Percentiles rank a stretch among this genome's conserved stretches.
Evolutionary conservation across 2,329 filamentous ascomycete species (phyloP).

Genomic region (Trichoderma pleuroti): DNA sequence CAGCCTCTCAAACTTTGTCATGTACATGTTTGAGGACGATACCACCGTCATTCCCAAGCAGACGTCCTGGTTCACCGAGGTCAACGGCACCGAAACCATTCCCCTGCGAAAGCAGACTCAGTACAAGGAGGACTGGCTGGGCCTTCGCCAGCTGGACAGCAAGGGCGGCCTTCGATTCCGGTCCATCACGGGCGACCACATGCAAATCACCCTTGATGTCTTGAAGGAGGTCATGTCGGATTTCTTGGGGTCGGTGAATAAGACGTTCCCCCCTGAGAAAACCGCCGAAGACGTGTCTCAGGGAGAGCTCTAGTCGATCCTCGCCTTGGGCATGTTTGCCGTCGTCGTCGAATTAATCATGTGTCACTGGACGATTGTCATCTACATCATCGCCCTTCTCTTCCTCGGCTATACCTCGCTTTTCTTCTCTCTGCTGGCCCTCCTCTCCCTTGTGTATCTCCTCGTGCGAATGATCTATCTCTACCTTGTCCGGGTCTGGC

Average conservation of each 20-base stretch:
- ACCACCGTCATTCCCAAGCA: conserved; percentile 84
- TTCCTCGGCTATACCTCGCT: not conserved
- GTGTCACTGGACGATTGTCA: too few species aligned
- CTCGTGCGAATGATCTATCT: not conserved
- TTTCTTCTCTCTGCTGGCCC: not conserved
- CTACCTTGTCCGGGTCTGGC: not conserved
- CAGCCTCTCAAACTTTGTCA: conserved; percentile 70
- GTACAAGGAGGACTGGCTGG: conserved; percentile 92
- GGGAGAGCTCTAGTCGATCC: conserved; percentile 36
- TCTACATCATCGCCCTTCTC: not conserved
- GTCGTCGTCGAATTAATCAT: not conserved
- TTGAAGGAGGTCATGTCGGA: conserved; percentile 63
- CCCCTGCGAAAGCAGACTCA: conserved; percentile 65
- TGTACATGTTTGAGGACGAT: conserved; percentile 89
- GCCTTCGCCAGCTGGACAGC: conserved; percentile 72
- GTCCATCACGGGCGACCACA: conserved; percentile 73
- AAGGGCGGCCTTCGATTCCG: conserved; percentile 76
- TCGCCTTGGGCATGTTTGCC: not conserved
- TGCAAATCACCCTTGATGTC: conserved; percentile 67
- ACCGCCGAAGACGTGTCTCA: conserved; percentile 17
- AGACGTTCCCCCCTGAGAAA: conserved; percentile 32
- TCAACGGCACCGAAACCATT: conserved; percentile 67
- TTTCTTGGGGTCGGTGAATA: conserved; percentile 58
- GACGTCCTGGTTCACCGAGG: conserved; percentile 85
- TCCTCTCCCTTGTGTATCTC: not conserved